phyloP scores from a whole-genome alignment of 176 grass and related monocot species.

The Rhynchospora pubera region DNA sequence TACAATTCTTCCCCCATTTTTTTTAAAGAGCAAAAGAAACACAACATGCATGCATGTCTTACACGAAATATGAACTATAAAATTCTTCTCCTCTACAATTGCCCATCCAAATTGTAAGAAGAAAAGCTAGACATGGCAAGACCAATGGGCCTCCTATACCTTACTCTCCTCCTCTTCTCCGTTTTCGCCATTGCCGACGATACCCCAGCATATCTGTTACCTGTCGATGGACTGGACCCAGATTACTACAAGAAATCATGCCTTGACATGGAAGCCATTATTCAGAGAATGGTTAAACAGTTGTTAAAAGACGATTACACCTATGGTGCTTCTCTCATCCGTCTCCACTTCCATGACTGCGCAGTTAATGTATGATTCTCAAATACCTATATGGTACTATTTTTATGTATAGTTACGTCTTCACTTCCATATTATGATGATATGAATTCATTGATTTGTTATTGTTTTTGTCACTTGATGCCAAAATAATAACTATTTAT shows the following conservation, averaged over 20 bases:
- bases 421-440: slow-evolving; percentile 21
- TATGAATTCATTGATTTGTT: neutral
- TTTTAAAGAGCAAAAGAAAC: neutral
- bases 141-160: slow-evolving; percentile 2
- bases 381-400: too few species aligned
- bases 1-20: neutral
- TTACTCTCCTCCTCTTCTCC: slow-evolving; percentile 16
- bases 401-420: neutral
- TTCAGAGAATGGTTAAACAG: slow-evolving; percentile 28
- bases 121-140: slow-evolving; percentile 16
- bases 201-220: slow-evolving; percentile 14
- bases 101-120: neutral
- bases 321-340: slow-evolving; percentile 34
- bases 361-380: slow-evolving; percentile 24
- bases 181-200: neutral
- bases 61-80: slow-evolving; percentile 17
- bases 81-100: neutral
- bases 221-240: slow-evolving; percentile 7
- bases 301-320: slow-evolving; percentile 31
- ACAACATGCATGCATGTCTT: slow-evolving; percentile 17
- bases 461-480: neutral
- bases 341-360: slow-evolving; percentile 39
- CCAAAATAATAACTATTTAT: neutral
- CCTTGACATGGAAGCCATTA: slow-evolving; percentile 33
- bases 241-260: slow-evolving; percentile 39